Evolutionary conservation across 2,329 filamentous ascomycete genomes (phyloP).

Genomic region (Septoria petroselini): DNA sequence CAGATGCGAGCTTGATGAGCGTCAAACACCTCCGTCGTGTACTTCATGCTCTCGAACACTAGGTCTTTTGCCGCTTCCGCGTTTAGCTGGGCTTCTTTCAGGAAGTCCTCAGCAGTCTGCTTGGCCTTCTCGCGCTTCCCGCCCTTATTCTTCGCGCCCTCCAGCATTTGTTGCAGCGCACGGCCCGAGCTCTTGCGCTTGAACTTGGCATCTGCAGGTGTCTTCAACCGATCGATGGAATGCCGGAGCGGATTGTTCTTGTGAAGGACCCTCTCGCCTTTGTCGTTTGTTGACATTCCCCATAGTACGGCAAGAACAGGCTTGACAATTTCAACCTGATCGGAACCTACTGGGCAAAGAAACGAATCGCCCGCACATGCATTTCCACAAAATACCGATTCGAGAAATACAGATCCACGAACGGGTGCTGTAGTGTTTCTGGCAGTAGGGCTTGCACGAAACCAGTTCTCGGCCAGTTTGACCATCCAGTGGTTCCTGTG

Average conservation of each 20-base stretch:
- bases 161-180: neutral
- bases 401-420: constrained; percentile 2
- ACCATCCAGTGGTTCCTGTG: neutral
- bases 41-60: neutral
- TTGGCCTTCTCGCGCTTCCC: neutral
- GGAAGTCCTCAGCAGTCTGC: neutral
- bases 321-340: neutral
- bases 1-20: neutral
- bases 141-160: neutral
- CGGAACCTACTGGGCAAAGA: neutral
- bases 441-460: too few species aligned
- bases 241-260: neutral
- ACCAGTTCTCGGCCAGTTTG: neutral
- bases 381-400: neutral
- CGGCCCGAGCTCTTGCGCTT: neutral
- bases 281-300: too few species aligned
- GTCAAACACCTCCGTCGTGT: constrained; percentile 7
- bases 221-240: neutral
- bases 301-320: neutral
- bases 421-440: neutral
- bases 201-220: neutral
- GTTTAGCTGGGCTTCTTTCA: neutral
- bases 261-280: neutral
- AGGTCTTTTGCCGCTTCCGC: neutral
- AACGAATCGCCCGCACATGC: constrained; percentile 1